phyloP scores from a whole-genome alignment of 2,329 filamentous ascomycete genomes.

The Aspergillus carbonarius region DNA sequence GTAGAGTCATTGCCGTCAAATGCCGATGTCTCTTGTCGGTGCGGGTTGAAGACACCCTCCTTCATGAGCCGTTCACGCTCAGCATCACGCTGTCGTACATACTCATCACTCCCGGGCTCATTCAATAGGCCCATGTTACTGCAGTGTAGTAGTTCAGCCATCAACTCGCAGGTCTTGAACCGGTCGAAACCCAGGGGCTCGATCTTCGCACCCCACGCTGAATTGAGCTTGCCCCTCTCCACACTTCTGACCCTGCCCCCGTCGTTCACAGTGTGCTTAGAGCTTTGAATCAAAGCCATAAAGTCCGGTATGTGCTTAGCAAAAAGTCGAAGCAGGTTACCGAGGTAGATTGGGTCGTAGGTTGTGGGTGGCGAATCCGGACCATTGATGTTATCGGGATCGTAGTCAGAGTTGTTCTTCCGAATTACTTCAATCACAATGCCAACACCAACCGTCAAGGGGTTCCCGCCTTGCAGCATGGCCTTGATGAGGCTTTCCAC shows the following conservation, averaged over 20 bases:
- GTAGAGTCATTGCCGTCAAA: slow-evolving; percentile 57
- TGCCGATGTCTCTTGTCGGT: slow-evolving; percentile 49
- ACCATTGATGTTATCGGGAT: slow-evolving; percentile 83
- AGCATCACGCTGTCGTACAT: slow-evolving; percentile 74
- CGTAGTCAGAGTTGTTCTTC: slow-evolving; percentile 99
- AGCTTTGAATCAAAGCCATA: slow-evolving; percentile 82
- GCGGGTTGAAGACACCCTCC: slow-evolving; percentile 66
- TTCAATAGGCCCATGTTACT: slow-evolving; percentile 98
- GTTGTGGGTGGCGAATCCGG: slow-evolving; percentile 76
- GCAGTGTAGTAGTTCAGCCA: slow-evolving; percentile 96
- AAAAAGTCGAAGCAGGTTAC: slow-evolving; percentile 83
- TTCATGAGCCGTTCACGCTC: slow-evolving; percentile 77
- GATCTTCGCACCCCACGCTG: slow-evolving; percentile 86
- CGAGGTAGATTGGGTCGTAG: slow-evolving; percentile 92
- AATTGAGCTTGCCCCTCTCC: slow-evolving; percentile 72
- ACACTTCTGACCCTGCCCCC: slow-evolving; percentile 60
- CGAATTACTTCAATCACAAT: slow-evolving; percentile 98
- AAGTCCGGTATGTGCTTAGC: slow-evolving; percentile 90
- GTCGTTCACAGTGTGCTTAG: slow-evolving; percentile 58
- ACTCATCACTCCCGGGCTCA: slow-evolving; percentile 82
- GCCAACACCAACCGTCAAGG: slow-evolving; percentile 91
- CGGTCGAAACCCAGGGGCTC: slow-evolving; percentile 95
- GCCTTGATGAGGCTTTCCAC: slow-evolving; percentile 81
- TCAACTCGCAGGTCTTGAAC: slow-evolving; percentile 98
- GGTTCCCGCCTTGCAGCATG: slow-evolving; percentile 92